Evolutionary conservation across 2,329 filamentous ascomycete species (phyloP), one percentile per base, ranked within the genome.

Genomic region (Decorospora gaudefroyi): DNA sequence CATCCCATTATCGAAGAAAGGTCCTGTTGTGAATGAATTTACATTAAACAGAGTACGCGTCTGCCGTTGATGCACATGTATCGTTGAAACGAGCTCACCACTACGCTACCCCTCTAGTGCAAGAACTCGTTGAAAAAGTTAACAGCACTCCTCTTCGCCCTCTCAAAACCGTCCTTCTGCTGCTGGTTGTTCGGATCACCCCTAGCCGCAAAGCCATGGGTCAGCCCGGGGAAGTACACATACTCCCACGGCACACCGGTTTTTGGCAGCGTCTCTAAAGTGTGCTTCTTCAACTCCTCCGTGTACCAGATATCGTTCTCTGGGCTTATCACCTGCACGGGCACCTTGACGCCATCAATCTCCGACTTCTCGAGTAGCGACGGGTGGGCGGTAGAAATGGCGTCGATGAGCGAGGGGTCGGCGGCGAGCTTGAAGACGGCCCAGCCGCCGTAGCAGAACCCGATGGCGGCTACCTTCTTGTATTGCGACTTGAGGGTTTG

Each of bases 361-460:
- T 69, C 67, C 0, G 55, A 37, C 31, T 68, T 57, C 6, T 61
- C 57, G 21, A 69, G 42, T 16, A 68, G 16, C 3, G 58, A 62
- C 2, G 67, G 67, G 42, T 69, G 67, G 1, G 59, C 65, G 6
- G 53, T 48, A 18, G 59, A 59, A 19, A 67, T 47, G 22, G 58
- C 63, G 28, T 69, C 67, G 38, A 69, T 44, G 26, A 68, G 56
- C 19, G 59, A 53, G 1, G 62, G 59, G 26, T 67, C 64, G 0
- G 64, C 61, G 18, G 47, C 65, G n/a, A 70, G 62, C 39, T 53
- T 52, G 48, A 69, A 61, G 45, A 37, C 45, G 3, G 64, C 67
- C 67, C 67, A 70, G 21, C 65, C 75, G 21, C 75, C 75, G 64
- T 73, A 78, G 67, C 75, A 77, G 59, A 76, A 77, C 4, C 76